These are phyloP conservation scores for Jacaranda copaia DNA, from an alignment of 257 asterid species.

Conservation along the genomic window DNA sequence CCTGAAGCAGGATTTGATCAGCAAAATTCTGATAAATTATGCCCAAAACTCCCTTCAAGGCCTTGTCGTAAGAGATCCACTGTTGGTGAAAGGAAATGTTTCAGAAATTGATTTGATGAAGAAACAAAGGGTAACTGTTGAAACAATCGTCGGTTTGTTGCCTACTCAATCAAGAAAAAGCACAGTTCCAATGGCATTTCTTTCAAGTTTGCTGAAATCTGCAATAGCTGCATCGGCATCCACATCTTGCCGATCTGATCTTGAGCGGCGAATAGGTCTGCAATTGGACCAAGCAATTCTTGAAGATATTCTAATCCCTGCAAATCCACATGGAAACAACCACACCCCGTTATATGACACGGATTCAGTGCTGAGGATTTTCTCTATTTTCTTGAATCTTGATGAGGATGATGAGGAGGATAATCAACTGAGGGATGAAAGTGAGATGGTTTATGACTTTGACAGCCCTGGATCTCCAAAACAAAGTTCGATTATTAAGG, in stretches of 20 bases:
- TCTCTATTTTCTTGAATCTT: constrained; percentile 83
- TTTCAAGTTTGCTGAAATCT: constrained; percentile 78
- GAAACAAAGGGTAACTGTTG: constrained; percentile 74
- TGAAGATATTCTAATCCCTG: constrained; percentile 87
- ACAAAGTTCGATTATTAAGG: constrained; percentile 87
- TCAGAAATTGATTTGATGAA: constrained; percentile 65
- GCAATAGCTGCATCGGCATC: constrained; percentile 71
- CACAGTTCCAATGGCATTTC: constrained; percentile 86
- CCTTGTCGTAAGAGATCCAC: constrained; percentile 59
- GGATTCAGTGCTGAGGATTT: constrained; percentile 72
- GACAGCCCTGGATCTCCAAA: constrained; percentile 94
- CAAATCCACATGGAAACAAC: constrained; percentile 57
- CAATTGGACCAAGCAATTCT: constrained; percentile 92
- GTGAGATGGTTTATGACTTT: constrained; percentile 76
- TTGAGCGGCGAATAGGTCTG: constrained; percentile 86
- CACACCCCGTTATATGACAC: constrained; percentile 74
- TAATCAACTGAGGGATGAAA: constrained; percentile 62
- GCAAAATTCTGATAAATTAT: constrained; percentile 75
- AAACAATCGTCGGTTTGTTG: constrained; percentile 62
- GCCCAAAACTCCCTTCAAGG: constrained; percentile 83
- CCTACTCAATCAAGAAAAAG: constrained; percentile 89
- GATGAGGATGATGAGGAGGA: constrained; percentile 88
- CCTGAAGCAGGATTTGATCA: constrained; percentile 81
- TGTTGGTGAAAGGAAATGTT: constrained; percentile 52
- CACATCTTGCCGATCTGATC: constrained; percentile 82